Conservation (phyloP, 2,329 filamentous ascomycete genomes). For the Lasiodiplodia gonubiensis region DNA sequence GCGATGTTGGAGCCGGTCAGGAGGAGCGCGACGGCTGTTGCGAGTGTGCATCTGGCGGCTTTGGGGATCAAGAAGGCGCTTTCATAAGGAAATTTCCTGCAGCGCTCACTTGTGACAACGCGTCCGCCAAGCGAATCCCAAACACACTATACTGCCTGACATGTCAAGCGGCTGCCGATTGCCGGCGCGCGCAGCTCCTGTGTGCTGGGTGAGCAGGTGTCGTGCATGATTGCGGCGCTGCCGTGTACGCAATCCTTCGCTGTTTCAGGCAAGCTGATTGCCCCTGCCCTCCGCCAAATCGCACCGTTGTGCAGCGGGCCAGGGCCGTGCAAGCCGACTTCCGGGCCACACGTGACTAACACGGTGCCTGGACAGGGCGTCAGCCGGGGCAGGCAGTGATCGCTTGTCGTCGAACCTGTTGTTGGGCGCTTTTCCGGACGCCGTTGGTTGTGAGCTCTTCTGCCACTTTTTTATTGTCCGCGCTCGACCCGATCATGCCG, state of each 20-base stretch:
- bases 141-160: not conserved
- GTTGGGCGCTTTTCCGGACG: constrained; percentile 4
- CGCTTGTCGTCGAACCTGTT: constrained; percentile 7
- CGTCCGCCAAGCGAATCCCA: constrained; percentile 8
- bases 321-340: constrained; percentile 13
- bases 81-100: not conserved
- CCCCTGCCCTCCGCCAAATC: constrained; percentile 9
- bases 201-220: not conserved
- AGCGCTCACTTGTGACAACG: not conserved
- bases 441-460: constrained; percentile 2
- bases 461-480: not conserved
- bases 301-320: constrained; percentile 8
- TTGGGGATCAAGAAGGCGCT: constrained; percentile 17
- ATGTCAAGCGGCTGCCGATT: not conserved
- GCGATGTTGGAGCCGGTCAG: constrained; percentile 19
- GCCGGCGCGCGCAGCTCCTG: constrained; percentile 3
- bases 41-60: constrained; percentile 5
- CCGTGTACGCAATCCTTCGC: constrained; percentile 18
- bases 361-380: constrained; percentile 12
- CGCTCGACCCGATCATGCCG: not conserved
- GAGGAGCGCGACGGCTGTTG: constrained; percentile 11
- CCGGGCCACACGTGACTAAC: constrained; percentile 11
- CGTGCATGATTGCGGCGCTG: not conserved
- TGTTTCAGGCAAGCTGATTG: constrained; percentile 25
- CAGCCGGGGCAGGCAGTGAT: constrained; percentile 21